A percentile compares a stretch with the other conserved stretches of the same genome.
phyloP scores from a whole-genome alignment of 139 green algal species.

The Tetradesmus lagerheimii region DNA sequence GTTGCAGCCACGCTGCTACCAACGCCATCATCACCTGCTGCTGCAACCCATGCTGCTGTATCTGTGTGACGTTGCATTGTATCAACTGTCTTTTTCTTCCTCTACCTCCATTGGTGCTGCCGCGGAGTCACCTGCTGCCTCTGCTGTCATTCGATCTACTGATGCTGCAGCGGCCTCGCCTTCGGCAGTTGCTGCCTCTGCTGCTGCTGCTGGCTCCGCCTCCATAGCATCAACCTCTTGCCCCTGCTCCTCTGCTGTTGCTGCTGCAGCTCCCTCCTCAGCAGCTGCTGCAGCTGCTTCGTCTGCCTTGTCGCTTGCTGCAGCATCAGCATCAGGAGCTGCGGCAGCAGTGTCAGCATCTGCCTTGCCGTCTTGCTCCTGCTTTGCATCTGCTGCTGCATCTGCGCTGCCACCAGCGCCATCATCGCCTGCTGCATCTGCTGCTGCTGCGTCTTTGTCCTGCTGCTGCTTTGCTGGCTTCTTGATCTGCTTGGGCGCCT shows the following conservation, averaged over 20 bases:
- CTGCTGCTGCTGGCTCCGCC: background rate
- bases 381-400: slow-evolving; percentile 1
- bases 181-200: background rate
- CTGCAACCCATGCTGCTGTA: too few relatives aligned
- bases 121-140: too few relatives aligned
- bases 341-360: background rate
- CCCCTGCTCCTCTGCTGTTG: background rate
- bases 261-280: background rate
- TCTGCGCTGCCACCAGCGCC: background rate
- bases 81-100: background rate
- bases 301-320: background rate
- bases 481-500: slow-evolving; percentile 47
- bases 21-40: too few relatives aligned
- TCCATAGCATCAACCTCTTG: background rate
- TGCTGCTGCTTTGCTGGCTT: background rate
- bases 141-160: too few relatives aligned
- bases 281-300: background rate
- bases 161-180: background rate
- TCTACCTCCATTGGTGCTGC: slow-evolving; percentile 32
- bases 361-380: background rate
- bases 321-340: background rate
- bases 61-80: too few relatives aligned
- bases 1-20: too few relatives aligned
- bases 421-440: background rate
- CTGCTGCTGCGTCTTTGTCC: background rate